Evolutionary conservation across 139 green algal species (phyloP).

Genomic region (Coelastrella sp.): DNA sequence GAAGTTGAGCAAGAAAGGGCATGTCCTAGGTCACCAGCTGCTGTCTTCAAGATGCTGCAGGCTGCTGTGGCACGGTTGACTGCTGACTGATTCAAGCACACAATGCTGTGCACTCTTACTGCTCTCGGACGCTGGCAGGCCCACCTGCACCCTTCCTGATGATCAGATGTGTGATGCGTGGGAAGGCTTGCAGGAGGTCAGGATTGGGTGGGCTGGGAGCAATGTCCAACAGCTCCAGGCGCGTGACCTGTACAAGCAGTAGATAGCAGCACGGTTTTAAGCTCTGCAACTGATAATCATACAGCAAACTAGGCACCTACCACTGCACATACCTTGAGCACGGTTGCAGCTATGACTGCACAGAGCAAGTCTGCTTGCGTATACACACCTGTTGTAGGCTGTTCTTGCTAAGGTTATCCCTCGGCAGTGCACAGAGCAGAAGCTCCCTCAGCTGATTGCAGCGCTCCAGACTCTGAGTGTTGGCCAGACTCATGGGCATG

Average conservation of each 20-base stretch:
- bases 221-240: constrained; percentile 37
- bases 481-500: constrained; percentile 43
- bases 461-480: constrained; percentile 23
- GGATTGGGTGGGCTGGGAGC: not conserved
- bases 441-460: constrained; percentile 26
- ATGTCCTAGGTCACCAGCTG: too few relatives aligned
- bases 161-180: constrained; percentile 7
- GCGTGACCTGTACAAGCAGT: constrained; percentile 1
- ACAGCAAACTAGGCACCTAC: not conserved
- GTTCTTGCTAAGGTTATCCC: not conserved
- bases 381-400: constrained; percentile 2
- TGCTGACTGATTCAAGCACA: too few relatives aligned
- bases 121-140: not conserved
- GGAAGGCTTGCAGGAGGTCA: constrained; percentile 34
- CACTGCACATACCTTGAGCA: not conserved
- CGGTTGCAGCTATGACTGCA: too few relatives aligned
- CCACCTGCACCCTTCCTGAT: constrained; percentile 18
- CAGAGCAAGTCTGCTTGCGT: not conserved
- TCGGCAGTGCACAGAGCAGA: constrained; percentile 32
- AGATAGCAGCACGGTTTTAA: not conserved
- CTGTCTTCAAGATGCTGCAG: too few relatives aligned
- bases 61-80: too few relatives aligned
- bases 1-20: too few relatives aligned
- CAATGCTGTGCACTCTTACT: not conserved
- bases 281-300: not conserved